Percentiles rank a stretch among this genome's conserved stretches.
phyloP scores from a whole-genome alignment of 2,329 filamentous ascomycete genomes.

The Fusarium sp. region DNA sequence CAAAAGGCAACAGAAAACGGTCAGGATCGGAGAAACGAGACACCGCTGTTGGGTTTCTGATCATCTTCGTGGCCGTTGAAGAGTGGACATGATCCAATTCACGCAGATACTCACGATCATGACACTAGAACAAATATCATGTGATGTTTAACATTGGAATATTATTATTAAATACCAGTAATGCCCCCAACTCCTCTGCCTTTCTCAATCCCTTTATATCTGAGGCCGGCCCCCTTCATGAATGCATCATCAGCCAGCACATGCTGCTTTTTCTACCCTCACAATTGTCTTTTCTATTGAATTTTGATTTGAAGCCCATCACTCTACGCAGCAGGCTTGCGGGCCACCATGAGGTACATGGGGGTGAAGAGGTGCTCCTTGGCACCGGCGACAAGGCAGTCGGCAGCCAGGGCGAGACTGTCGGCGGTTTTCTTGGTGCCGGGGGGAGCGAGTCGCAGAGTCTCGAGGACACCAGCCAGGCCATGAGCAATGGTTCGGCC shows the following conservation, averaged over 20 bases:
- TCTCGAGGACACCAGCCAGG: slow-evolving; percentile 82
- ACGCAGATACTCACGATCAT: not conserved
- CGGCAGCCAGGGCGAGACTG: slow-evolving; percentile 83
- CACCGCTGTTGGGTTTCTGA: slow-evolving; percentile 10
- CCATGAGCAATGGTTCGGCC: slow-evolving; percentile 81
- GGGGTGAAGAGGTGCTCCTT: slow-evolving; percentile 95
- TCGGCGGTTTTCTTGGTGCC: slow-evolving; percentile 97
- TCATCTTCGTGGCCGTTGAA: not conserved
- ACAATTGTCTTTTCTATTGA: slow-evolving; percentile 19
- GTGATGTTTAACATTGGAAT: slow-evolving; percentile 32
- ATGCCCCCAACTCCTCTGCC: slow-evolving; percentile 36
- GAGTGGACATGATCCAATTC: not conserved
- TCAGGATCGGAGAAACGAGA: slow-evolving; percentile 32
- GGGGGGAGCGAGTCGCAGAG: slow-evolving; percentile 77
- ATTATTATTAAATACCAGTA: slow-evolving; percentile 48
- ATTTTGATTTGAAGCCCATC: slow-evolving; percentile 10
- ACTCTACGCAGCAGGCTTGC: slow-evolving; percentile 72
- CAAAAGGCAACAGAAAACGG: slow-evolving; percentile 15
- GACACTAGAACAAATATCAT: slow-evolving; percentile 18
- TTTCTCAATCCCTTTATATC: slow-evolving; percentile 30
- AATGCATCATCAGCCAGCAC: slow-evolving; percentile 37
- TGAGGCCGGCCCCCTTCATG: slow-evolving; percentile 31
- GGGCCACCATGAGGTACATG: slow-evolving; percentile 96
- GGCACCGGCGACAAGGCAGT: slow-evolving; percentile 88
- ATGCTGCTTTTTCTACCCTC: slow-evolving; percentile 27